These are phyloP conservation scores for Chondrus crispus DNA, from an alignment of 23 red algal genomes.

Conservation along the genomic window DNA sequence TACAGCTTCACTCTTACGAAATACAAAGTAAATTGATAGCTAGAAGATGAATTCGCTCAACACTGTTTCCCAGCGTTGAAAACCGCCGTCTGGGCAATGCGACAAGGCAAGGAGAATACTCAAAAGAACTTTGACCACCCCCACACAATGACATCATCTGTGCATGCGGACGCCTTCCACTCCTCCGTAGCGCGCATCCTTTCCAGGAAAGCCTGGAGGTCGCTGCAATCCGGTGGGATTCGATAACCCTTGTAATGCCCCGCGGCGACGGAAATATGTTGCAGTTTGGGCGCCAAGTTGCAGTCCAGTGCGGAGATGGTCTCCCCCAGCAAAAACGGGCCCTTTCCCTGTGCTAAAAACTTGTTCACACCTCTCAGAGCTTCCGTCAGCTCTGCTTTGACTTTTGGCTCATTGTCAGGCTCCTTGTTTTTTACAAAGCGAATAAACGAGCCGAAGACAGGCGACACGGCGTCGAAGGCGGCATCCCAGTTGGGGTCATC, in stretches of 20 bases:
- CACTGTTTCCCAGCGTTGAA: no score
- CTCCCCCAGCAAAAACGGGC: conserved; percentile 46
- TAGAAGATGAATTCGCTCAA: no score
- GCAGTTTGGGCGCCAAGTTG: conserved; percentile 58
- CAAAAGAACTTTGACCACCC: conserved; percentile 71
- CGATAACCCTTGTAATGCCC: conserved; percentile 46
- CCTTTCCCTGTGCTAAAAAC: not conserved
- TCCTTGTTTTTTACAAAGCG: conserved; percentile 55
- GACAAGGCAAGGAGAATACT: no score
- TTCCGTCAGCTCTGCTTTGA: not conserved
- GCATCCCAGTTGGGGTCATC: conserved; percentile 16
- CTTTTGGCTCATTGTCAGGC: not conserved
- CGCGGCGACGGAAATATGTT: conserved; percentile 41
- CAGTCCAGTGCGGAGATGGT: conserved; percentile 31
- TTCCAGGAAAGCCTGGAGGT: not conserved
- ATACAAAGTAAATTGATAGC: no score
- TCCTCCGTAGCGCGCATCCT: not conserved
- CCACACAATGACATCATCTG: conserved; percentile 55
- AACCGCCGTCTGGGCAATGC: no score
- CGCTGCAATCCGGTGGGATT: not conserved
- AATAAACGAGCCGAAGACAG: conserved; percentile 41
- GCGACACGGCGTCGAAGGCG: not conserved
- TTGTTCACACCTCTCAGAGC: conserved; percentile 9
- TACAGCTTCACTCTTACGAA: no score
- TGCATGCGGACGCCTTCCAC: conserved; percentile 17